A percentile compares a stretch with the other conserved stretches of the same genome.
Conservation (phyloP, 2,329 filamentous ascomycete species). For the Exophiala calicioides region DNA sequence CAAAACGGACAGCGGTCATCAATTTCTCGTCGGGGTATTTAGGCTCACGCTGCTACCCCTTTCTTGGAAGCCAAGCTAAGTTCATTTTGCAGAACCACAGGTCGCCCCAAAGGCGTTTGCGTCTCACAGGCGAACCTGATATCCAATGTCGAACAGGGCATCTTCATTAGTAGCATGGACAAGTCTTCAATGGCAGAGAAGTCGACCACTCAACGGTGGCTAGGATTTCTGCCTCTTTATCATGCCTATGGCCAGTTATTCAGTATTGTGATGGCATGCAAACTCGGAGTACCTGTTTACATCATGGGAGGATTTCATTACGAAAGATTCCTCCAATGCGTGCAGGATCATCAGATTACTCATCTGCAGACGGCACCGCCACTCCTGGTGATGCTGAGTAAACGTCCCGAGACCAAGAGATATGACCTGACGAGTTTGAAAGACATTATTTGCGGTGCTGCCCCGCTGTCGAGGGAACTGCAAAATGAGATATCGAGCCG, state of each 20-base stretch:
- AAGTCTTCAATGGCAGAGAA: slow-evolving; percentile 53
- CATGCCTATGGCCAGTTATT: slow-evolving; percentile 51
- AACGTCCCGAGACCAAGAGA: slow-evolving; percentile 55
- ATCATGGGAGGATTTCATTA: slow-evolving; percentile 65
- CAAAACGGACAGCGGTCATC: background rate
- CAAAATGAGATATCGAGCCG: slow-evolving; percentile 54
- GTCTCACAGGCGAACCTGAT: slow-evolving; percentile 53
- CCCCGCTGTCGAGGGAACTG: slow-evolving; percentile 57
- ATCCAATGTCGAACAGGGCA: slow-evolving; percentile 60
- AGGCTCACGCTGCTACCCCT: too few species aligned
- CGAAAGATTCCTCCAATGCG: slow-evolving; percentile 55
- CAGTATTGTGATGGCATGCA: slow-evolving; percentile 59
- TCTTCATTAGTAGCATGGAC: slow-evolving; percentile 48
- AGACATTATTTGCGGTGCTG: slow-evolving; percentile 55
- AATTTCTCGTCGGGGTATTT: slow-evolving; percentile 43
- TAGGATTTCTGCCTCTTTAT: slow-evolving; percentile 49
- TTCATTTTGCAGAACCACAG: slow-evolving; percentile 44
- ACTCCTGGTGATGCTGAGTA: slow-evolving; percentile 60
- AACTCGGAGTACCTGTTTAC: slow-evolving; percentile 59
- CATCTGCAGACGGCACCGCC: slow-evolving; percentile 62
- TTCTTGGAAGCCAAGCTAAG: too few species aligned
- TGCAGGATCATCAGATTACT: slow-evolving; percentile 52
- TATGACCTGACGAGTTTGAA: slow-evolving; percentile 58
- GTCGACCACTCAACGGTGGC: slow-evolving; percentile 42
- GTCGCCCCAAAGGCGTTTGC: slow-evolving; percentile 53